These are phyloP conservation scores for Rhodosporidiobolus sp. DNA, from an alignment of 768 basidiomycete genomes.

Conservation along the genomic window DNA sequence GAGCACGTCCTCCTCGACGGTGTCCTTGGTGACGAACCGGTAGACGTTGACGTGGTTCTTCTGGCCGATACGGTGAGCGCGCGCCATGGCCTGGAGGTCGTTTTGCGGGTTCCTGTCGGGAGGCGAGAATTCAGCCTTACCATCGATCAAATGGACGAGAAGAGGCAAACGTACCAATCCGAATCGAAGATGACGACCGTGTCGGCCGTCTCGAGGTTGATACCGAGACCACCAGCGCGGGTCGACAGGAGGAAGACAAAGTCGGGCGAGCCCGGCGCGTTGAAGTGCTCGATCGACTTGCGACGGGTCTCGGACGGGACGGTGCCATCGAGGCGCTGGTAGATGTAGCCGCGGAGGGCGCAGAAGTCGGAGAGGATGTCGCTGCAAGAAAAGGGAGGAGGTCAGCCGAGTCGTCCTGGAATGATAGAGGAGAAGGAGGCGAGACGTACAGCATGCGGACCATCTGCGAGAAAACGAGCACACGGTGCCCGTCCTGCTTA, in stretches of 20 bases:
- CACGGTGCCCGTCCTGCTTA: conserved; percentile 88
- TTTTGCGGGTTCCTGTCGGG: conserved; percentile 57
- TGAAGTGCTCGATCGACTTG: conserved; percentile 95
- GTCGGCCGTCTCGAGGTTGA: conserved; percentile 97
- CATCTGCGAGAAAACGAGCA: conserved; percentile 97
- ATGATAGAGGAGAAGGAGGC: not conserved
- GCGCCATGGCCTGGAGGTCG: conserved; percentile 97
- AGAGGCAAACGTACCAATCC: conserved; percentile 49
- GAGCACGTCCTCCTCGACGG: conserved; percentile 97
- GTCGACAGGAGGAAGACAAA: conserved; percentile 97
- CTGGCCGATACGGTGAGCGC: conserved; percentile 97
- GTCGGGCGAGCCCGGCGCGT: conserved; percentile 84
- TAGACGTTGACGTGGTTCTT: conserved; percentile 98
- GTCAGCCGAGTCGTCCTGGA: not conserved
- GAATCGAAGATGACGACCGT: conserved; percentile 99
- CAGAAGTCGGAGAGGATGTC: conserved; percentile 99
- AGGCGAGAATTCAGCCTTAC: not conserved
- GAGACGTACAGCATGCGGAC: conserved; percentile 71
- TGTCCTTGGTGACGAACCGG: conserved; percentile 97
- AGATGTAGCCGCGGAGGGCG: conserved; percentile 77
- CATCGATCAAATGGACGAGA: not conserved
- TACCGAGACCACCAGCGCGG: conserved; percentile 92
- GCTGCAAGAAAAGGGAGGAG: not conserved
- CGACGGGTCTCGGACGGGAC: conserved; percentile 89
- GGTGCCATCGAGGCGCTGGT: conserved; percentile 88